Conservation (phyloP, 75 land plant genomes). For the Sequoiadendron giganteum region DNA sequence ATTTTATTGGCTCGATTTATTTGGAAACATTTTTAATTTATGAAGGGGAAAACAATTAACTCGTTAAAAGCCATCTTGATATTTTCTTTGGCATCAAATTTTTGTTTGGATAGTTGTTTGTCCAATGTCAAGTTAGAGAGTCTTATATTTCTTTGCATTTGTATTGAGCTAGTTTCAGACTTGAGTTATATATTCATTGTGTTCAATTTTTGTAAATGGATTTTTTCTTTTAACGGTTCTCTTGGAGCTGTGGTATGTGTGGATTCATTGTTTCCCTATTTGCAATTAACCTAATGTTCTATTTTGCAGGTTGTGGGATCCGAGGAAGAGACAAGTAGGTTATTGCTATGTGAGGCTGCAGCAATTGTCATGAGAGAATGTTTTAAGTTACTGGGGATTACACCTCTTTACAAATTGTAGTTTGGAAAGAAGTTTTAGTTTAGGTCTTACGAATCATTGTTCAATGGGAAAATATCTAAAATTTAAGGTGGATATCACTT, state of each 20-base stretch:
- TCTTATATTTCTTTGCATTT: background rate
- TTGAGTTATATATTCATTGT: background rate
- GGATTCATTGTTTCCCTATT: background rate
- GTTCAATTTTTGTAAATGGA: background rate
- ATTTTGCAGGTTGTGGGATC: conserved; percentile 76
- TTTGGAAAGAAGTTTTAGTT: background rate
- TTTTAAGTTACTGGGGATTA: conserved; percentile 82
- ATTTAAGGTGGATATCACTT: background rate
- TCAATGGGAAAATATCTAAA: background rate
- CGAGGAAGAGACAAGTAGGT: conserved; percentile 77
- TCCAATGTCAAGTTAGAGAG: background rate
- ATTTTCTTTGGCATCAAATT: background rate
- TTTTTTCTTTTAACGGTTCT: background rate
- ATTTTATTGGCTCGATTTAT: background rate
- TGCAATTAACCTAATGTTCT: background rate
- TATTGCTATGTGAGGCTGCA: conserved; percentile 75
- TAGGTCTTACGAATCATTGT: background rate
- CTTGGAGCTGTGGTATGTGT: background rate
- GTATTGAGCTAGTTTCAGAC: background rate
- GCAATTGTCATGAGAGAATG: conserved; percentile 88
- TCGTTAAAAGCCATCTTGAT: background rate
- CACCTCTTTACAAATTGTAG: conserved; percentile 78
- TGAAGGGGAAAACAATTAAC: background rate
- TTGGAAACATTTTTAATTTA: background rate
- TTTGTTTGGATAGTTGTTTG: background rate